Conservation (phyloP, 2,329 filamentous ascomycete species). For the Tolypocladium tundrense region DNA sequence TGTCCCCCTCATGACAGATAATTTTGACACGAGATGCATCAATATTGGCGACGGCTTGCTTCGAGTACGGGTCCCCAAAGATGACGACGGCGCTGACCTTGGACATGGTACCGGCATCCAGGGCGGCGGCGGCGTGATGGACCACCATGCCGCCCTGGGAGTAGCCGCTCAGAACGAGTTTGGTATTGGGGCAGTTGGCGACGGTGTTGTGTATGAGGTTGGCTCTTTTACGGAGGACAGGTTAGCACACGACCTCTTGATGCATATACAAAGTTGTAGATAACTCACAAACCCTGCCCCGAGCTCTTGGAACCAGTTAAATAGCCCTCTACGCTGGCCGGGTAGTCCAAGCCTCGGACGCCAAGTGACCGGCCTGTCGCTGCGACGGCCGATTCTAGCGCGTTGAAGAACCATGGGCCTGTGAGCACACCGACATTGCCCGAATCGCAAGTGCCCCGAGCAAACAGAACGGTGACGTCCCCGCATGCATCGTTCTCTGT, state of each 20-base stretch:
- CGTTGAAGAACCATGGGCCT: conserved; percentile 15
- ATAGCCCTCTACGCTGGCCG: conserved; percentile 16
- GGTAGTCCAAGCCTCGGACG: conserved; percentile 17
- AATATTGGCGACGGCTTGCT: conserved; percentile 11
- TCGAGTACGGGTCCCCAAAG: conserved; percentile 18
- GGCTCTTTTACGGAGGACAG: conserved; percentile 17
- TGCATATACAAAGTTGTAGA: not conserved
- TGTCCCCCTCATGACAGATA: conserved; percentile 16
- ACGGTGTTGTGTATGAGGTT: conserved; percentile 17
- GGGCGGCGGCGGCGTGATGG: conserved; percentile 13
- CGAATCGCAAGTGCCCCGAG: conserved; percentile 18
- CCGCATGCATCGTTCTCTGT: conserved; percentile 9
- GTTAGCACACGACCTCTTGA: not conserved
- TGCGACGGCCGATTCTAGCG: conserved; percentile 7
- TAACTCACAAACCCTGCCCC: conserved; percentile 12
- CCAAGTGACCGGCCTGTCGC: conserved; percentile 7
- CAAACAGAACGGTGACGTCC: conserved; percentile 18
- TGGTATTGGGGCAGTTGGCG: conserved; percentile 13
- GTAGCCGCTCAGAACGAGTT: conserved; percentile 16
- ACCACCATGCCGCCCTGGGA: conserved; percentile 17
- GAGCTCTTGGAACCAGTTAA: conserved; percentile 9
- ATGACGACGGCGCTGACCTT: conserved; percentile 18
- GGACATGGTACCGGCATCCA: conserved; percentile 11
- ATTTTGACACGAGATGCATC: conserved; percentile 10
- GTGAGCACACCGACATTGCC: conserved; percentile 18